A percentile compares a stretch with the other conserved stretches of the same genome.
Conservation (phyloP, 2,329 filamentous ascomycete genomes). For the Sordariomycetes sp. region DNA sequence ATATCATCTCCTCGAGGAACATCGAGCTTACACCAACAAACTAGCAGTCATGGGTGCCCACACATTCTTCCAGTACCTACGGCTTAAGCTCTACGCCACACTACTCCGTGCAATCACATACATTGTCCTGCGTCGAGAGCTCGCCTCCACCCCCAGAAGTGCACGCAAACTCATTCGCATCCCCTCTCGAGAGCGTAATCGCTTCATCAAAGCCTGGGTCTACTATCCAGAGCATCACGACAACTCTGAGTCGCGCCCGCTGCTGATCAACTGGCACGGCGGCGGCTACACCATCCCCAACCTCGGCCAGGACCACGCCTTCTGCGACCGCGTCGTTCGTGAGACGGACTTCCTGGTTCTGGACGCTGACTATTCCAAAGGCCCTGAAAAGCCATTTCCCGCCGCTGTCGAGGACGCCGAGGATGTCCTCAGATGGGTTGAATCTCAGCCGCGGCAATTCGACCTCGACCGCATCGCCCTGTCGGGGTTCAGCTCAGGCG, state of each 20-base stretch:
- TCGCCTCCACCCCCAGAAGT: no score
- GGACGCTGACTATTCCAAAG: constrained; percentile 27
- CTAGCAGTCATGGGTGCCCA: constrained; percentile 1
- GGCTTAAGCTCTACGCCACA: constrained; percentile 8
- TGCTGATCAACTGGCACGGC: constrained; percentile 26
- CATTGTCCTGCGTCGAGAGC: no score
- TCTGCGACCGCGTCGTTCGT: constrained; percentile 20
- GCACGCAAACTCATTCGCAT: constrained; percentile 2
- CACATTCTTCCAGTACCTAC: constrained; percentile 2
- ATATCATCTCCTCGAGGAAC: no score
- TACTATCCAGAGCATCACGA: neutral
- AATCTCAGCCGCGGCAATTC: constrained; percentile 13
- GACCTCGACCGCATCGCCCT: constrained; percentile 27
- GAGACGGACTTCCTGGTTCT: constrained; percentile 15
- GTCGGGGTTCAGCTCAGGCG: constrained; percentile 37
- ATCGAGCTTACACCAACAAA: no score
- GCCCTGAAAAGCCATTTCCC: constrained; percentile 30
- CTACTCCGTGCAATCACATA: constrained; percentile 10
- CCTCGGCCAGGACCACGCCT: constrained; percentile 28
- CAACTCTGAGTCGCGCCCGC: constrained; percentile 6
- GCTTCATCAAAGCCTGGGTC: neutral
- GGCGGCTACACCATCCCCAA: constrained; percentile 22
- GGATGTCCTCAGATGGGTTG: constrained; percentile 23
- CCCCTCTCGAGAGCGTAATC: neutral
- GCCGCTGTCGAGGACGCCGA: constrained; percentile 19